phyloP scores from a whole-genome alignment of 2,329 filamentous ascomycete species.

The Phyllosticta citriasiana region DNA sequence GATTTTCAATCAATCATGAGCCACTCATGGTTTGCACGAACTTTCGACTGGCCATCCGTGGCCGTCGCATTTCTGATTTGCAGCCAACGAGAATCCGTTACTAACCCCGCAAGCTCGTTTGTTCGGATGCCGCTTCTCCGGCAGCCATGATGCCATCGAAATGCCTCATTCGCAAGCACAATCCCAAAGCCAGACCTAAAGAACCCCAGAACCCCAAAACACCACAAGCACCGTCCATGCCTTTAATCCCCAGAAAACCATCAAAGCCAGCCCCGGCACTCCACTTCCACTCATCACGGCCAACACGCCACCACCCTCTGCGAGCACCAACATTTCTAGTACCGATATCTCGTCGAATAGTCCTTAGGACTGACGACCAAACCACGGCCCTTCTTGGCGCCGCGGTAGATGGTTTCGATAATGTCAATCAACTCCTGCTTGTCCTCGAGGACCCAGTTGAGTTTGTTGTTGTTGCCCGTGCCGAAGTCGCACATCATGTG shows the following conservation, averaged over 20 bases:
- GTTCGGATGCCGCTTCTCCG: too few relatives aligned
- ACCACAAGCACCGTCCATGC: background rate
- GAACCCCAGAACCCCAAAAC: background rate
- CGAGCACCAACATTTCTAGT: constrained; percentile 33
- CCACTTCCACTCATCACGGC: background rate
- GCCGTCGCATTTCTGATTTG: too few relatives aligned
- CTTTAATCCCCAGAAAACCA: background rate
- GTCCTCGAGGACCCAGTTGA: constrained; percentile 93
- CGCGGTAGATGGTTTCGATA: constrained; percentile 92
- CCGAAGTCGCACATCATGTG: constrained; percentile 98
- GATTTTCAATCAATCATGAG: too few relatives aligned
- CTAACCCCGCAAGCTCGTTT: too few relatives aligned
- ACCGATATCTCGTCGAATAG: constrained; percentile 60
- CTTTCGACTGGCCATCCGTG: too few relatives aligned
- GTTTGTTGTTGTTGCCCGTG: constrained; percentile 97
- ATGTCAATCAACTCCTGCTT: constrained; percentile 99
- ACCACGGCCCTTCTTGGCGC: constrained; percentile 97
- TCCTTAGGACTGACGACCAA: constrained; percentile 91
- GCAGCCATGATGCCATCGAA: too few relatives aligned
- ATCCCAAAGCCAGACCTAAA: background rate
- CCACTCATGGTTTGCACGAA: too few relatives aligned
- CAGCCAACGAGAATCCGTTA: too few relatives aligned
- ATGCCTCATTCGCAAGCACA: background rate
- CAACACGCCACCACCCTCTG: background rate
- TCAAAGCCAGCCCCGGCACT: background rate